Evolutionary conservation across 257 asterid species (phyloP).

Genomic region (Cordia subcordata): DNA sequence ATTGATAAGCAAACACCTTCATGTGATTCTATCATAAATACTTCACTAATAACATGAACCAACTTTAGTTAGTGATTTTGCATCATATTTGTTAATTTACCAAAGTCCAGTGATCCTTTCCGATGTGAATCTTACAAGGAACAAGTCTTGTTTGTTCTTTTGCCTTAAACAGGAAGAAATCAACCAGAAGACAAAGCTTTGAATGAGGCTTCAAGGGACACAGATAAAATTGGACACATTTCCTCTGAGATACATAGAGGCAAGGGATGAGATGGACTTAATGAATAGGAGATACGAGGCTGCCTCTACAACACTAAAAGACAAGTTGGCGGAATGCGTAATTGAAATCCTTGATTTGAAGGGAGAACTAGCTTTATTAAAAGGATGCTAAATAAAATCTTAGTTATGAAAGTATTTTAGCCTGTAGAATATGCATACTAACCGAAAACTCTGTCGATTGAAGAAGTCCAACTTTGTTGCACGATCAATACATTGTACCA

Average conservation of each 20-base stretch:
- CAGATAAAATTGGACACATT: slow-evolving; percentile 56
- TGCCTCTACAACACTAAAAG: slow-evolving; percentile 55
- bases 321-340: slow-evolving; percentile 42
- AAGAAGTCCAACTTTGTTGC: no score
- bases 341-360: slow-evolving; percentile 46
- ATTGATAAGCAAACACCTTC: no score
- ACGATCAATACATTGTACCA: no score
- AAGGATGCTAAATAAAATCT: slow-evolving; percentile 11
- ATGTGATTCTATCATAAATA: no score
- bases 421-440: no score
- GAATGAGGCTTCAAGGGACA: slow-evolving; percentile 57
- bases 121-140: neutral
- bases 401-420: no score
- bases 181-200: slow-evolving; percentile 38
- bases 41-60: no score
- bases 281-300: slow-evolving; percentile 50
- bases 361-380: slow-evolving; percentile 42
- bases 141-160: neutral
- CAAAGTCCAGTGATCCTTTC: neutral
- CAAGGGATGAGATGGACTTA: slow-evolving; percentile 36
- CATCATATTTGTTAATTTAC: slow-evolving; percentile 1
- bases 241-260: slow-evolving; percentile 39
- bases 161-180: slow-evolving; percentile 36
- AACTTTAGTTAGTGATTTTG: no score
- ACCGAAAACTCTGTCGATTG: no score